These are phyloP conservation scores for Colletotrichum plurivorum DNA, from an alignment of 2,329 filamentous ascomycete genomes.

Conservation along the genomic window DNA sequence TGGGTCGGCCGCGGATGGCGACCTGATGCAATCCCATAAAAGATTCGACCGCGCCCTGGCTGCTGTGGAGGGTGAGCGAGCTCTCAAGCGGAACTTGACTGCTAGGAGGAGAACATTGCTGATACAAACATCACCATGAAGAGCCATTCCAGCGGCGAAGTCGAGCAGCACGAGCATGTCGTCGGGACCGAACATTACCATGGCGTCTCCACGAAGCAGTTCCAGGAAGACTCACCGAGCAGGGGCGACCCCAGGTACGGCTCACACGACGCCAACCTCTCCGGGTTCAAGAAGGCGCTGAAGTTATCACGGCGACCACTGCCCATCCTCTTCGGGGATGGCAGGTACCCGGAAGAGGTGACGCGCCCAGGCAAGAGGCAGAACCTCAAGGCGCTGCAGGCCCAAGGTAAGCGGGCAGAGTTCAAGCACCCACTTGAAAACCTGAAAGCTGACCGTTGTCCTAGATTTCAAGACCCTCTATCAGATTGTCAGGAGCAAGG, in stretches of 20 bases:
- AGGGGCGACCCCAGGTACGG: constrained; percentile 24
- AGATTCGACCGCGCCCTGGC: background rate
- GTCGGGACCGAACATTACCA: background rate
- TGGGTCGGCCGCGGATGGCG: no score
- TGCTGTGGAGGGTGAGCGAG: background rate
- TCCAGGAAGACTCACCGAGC: constrained; percentile 8
- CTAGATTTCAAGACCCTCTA: constrained; percentile 74
- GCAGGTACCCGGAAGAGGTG: constrained; percentile 67
- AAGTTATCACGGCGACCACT: constrained; percentile 72
- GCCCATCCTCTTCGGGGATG: constrained; percentile 74
- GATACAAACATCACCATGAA: constrained; percentile 17
- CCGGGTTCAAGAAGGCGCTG: constrained; percentile 49
- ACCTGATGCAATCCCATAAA: background rate
- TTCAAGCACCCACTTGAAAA: constrained; percentile 38
- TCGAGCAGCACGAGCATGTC: constrained; percentile 8
- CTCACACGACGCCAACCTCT: constrained; percentile 29
- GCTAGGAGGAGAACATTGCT: background rate
- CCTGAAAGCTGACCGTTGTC: no score
- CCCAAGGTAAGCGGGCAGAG: constrained; percentile 54
- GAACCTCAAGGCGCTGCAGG: constrained; percentile 70
- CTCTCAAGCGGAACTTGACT: background rate
- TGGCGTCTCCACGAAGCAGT: background rate
- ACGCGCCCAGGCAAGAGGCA: constrained; percentile 65
- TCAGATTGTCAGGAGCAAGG: constrained; percentile 72
- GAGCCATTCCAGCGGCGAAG: constrained; percentile 15